Percentiles rank a stretch among this genome's conserved stretches.
These are phyloP conservation scores for Canariomyces notabilis DNA, from an alignment of 2,329 filamentous ascomycete genomes.

Conservation along the genomic window DNA sequence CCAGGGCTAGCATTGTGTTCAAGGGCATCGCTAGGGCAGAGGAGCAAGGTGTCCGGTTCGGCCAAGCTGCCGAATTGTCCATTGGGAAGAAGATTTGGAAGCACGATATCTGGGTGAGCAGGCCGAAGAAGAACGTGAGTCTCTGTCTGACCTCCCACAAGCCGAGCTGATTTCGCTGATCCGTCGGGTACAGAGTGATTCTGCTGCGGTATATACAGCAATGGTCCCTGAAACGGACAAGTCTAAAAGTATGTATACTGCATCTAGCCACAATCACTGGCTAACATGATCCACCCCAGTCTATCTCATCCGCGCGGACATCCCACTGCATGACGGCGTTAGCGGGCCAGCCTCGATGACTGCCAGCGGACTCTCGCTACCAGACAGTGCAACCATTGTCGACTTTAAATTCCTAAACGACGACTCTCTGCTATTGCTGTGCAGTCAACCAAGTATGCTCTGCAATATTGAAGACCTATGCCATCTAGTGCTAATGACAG, in stretches of 20 bases:
- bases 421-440: conserved; percentile 55
- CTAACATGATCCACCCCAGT: conserved; percentile 36
- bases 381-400: conserved; percentile 38
- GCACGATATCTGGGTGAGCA: conserved; percentile 55
- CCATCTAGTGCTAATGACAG: background rate
- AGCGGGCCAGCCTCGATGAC: conserved; percentile 41
- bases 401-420: conserved; percentile 67
- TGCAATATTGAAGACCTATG: background rate
- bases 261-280: background rate
- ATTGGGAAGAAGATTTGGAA: conserved; percentile 42
- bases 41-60: conserved; percentile 63
- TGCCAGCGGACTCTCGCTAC: conserved; percentile 40
- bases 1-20: conserved; percentile 58
- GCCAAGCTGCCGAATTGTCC: conserved; percentile 45
- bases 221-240: conserved; percentile 36
- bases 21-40: conserved; percentile 64
- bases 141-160: background rate
- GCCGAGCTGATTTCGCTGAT: background rate
- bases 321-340: conserved; percentile 54
- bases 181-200: conserved; percentile 12
- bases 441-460: conserved; percentile 36
- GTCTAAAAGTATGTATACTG: conserved; percentile 32
- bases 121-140: conserved; percentile 32
- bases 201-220: conserved; percentile 36
- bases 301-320: conserved; percentile 49